Percentiles rank a stretch among this genome's conserved stretches.
phyloP scores from a whole-genome alignment of 2,329 filamentous ascomycete genomes.

The Calonectria pseudoreteaudii region DNA sequence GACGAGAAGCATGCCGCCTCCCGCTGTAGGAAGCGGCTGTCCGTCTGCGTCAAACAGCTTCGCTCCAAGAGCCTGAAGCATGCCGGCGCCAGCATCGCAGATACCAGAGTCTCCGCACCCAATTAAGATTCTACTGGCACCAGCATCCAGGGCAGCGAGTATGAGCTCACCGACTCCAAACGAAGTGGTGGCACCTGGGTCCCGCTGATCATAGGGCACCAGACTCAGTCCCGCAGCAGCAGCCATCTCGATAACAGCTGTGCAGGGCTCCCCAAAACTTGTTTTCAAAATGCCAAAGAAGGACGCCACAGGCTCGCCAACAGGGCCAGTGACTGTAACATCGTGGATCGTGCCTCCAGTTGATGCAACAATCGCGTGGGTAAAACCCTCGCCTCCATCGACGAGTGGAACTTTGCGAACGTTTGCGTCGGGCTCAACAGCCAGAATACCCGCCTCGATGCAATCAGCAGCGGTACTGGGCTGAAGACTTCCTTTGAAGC shows the following conservation, averaged over 20 bases:
- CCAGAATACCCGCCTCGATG: constrained; percentile 60
- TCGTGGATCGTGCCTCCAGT: constrained; percentile 54
- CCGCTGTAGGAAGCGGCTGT: constrained; percentile 50
- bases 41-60: constrained; percentile 54
- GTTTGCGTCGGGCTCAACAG: constrained; percentile 54
- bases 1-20: constrained; percentile 54
- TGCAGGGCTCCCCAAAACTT: constrained; percentile 39
- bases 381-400: constrained; percentile 66
- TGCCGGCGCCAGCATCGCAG: constrained; percentile 64
- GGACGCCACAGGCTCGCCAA: constrained; percentile 54
- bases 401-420: constrained; percentile 63
- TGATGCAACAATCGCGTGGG: constrained; percentile 56
- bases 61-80: constrained; percentile 65
- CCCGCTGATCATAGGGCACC: constrained; percentile 56
- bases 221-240: constrained; percentile 64
- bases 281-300: constrained; percentile 59
- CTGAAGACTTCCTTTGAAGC: constrained; percentile 65
- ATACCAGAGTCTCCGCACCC: constrained; percentile 67
- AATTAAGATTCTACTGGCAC: constrained; percentile 58
- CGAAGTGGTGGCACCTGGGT: constrained; percentile 62
- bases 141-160: constrained; percentile 57
- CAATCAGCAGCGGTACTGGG: constrained; percentile 62
- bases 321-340: constrained; percentile 57
- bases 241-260: constrained; percentile 65
- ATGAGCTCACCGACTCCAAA: constrained; percentile 65